These are phyloP conservation scores for Penicillium sp. DNA, from an alignment of 2,329 filamentous ascomycete genomes.

Conservation along the genomic window DNA sequence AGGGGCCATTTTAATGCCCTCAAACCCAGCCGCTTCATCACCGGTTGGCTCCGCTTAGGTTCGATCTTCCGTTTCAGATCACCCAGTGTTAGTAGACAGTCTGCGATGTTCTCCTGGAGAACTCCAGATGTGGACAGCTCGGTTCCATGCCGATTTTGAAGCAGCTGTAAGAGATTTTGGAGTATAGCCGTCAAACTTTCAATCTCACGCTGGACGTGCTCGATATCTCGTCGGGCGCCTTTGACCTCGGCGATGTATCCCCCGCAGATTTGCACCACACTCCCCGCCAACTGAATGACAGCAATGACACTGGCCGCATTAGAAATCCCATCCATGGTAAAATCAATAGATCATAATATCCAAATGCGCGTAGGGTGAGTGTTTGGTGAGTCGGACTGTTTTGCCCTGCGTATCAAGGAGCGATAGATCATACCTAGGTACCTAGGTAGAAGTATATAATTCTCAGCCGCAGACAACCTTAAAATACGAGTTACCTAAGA, in stretches of 20 bases:
- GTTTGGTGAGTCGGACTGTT: no score
- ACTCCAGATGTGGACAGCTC: neutral
- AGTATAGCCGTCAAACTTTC: slow-evolving; percentile 14
- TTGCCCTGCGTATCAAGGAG: no score
- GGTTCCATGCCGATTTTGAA: slow-evolving; percentile 10
- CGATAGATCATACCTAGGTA: no score
- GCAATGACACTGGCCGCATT: slow-evolving; percentile 22
- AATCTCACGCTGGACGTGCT: slow-evolving; percentile 15
- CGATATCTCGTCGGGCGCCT: slow-evolving; percentile 22
- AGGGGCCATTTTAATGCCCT: slow-evolving; percentile 30
- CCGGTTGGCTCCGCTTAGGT: slow-evolving; percentile 1
- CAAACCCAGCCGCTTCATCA: slow-evolving; percentile 20
- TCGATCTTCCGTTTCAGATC: slow-evolving; percentile 16
- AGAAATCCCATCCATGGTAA: slow-evolving; percentile 14
- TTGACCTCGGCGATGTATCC: slow-evolving; percentile 21
- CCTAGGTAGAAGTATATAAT: no score
- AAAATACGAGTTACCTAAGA: no score
- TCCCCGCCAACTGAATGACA: slow-evolving; percentile 20
- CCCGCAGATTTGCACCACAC: slow-evolving; percentile 20
- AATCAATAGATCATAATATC: no score
- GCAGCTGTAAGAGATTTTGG: slow-evolving; percentile 13
- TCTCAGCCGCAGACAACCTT: no score
- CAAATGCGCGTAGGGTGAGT: no score
- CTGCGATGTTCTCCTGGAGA: slow-evolving; percentile 4
- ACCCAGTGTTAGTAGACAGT: slow-evolving; percentile 11